A percentile compares a stretch with the other conserved stretches of the same genome.
Evolutionary conservation across 768 basidiomycete species (phyloP).

Genomic region (Mycena floridula): DNA sequence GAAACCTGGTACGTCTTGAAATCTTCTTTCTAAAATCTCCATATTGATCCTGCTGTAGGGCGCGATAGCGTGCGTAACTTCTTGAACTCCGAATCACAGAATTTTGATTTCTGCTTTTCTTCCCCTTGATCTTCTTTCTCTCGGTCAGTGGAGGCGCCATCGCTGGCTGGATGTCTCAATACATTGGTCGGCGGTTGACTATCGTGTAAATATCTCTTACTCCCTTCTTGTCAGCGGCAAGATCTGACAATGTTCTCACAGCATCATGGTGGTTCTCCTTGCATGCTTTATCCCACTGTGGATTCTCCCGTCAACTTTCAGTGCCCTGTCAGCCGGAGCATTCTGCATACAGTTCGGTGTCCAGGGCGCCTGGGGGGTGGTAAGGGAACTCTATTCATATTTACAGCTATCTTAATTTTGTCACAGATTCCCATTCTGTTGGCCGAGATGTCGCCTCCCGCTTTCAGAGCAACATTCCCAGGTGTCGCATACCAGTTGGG

Average conservation of each 20-base stretch:
- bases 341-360: constrained; percentile 87
- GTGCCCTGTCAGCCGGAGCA: constrained; percentile 70
- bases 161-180: constrained; percentile 70
- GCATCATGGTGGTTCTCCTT: constrained; percentile 49
- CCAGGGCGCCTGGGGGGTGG: constrained; percentile 88
- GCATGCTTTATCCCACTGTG: constrained; percentile 72
- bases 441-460: constrained; percentile 80
- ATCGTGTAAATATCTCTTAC: constrained; percentile 44
- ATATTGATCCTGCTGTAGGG: background rate
- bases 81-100: background rate
- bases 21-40: background rate
- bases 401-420: constrained; percentile 32
- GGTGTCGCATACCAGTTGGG: constrained; percentile 84
- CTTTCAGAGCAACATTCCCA: constrained; percentile 84
- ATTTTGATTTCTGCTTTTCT: background rate
- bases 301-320: constrained; percentile 72
- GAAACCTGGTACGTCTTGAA: constrained; percentile 45
- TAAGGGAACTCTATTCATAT: constrained; percentile 48
- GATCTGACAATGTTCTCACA: constrained; percentile 13
- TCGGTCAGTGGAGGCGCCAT: constrained; percentile 48
- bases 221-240: too few species aligned
- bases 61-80: background rate
- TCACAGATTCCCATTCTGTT: constrained; percentile 65
- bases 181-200: constrained; percentile 77
- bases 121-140: background rate